These are phyloP conservation scores for Pluteus cervinus DNA, from an alignment of 768 basidiomycete species.

Conservation along the genomic window DNA sequence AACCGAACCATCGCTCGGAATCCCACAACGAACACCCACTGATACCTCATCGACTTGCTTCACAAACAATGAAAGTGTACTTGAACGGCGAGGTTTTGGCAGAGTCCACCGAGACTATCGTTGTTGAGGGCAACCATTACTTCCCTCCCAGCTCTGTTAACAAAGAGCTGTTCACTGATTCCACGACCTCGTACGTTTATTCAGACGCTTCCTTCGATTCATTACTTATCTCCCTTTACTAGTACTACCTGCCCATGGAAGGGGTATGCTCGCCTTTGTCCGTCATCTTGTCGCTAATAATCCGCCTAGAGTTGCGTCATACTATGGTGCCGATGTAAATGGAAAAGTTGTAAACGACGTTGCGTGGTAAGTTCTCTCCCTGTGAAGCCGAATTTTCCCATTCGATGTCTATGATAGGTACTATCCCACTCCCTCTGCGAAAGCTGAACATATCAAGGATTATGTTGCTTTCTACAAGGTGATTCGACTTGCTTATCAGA, in stretches of 20 bases:
- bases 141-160: slow-evolving; percentile 58
- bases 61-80: no score
- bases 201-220: not conserved
- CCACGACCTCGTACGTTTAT: slow-evolving; percentile 35
- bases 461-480: slow-evolving; percentile 81
- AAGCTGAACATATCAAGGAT: slow-evolving; percentile 56
- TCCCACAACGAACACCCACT: no score
- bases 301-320: slow-evolving; percentile 60
- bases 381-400: not conserved
- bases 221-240: not conserved
- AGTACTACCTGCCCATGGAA: slow-evolving; percentile 68
- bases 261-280: no score
- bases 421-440: slow-evolving; percentile 51
- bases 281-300: no score
- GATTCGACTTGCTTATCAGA: not conserved
- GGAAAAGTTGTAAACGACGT: slow-evolving; percentile 48
- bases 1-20: no score
- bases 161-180: slow-evolving; percentile 37
- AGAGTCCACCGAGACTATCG: slow-evolving; percentile 44
- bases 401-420: slow-evolving; percentile 39
- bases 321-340: slow-evolving; percentile 52
- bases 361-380: slow-evolving; percentile 48
- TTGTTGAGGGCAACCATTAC: slow-evolving; percentile 68
- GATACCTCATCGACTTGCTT: no score
- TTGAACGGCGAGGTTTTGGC: slow-evolving; percentile 50